Conservation (phyloP, 768 basidiomycete species). For the Punctularia strigosozonata region DNA sequence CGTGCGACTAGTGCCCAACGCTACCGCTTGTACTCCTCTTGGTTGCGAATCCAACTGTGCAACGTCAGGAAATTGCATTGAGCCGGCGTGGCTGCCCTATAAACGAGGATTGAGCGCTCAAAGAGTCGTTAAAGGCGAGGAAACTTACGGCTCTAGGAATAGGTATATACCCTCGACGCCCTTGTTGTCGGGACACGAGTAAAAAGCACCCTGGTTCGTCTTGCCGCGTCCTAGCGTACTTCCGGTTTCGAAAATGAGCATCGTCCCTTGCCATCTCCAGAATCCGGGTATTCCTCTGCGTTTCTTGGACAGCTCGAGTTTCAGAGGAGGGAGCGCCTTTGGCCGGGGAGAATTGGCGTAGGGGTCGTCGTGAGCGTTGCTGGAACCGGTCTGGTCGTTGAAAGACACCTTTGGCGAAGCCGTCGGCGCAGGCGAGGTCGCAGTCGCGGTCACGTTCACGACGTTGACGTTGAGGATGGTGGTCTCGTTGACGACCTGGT, state of each 20-base stretch:
- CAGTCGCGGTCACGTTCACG: conserved; percentile 32
- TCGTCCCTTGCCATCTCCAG: conserved; percentile 47
- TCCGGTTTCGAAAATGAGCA: conserved; percentile 36
- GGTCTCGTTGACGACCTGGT: conserved; percentile 43
- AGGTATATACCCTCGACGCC: conserved; percentile 34
- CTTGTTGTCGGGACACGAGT: conserved; percentile 22
- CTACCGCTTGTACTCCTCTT: background rate
- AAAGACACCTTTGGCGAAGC: too few relatives aligned
- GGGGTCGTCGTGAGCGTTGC: too few relatives aligned
- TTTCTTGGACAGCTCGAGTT: conserved; percentile 31
- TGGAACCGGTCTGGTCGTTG: too few relatives aligned
- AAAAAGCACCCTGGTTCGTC: conserved; percentile 36
- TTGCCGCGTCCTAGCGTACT: too few relatives aligned
- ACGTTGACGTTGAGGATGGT: conserved; percentile 43
- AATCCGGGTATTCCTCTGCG: conserved; percentile 26
- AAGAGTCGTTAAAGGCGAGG: background rate
- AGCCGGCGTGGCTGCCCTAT: conserved; percentile 23
- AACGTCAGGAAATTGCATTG: conserved; percentile 29
- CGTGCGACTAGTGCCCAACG: background rate
- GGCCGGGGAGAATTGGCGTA: too few relatives aligned
- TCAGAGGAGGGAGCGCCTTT: too few relatives aligned
- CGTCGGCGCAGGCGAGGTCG: conserved; percentile 31
- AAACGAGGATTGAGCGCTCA: background rate
- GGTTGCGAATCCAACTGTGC: background rate
- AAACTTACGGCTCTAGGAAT: conserved; percentile 32